A percentile compares a stretch with the other conserved stretches of the same genome.
Evolutionary conservation across 805 yeast species (phyloP).

Genomic region (Isabelozyma gotoi): DNA sequence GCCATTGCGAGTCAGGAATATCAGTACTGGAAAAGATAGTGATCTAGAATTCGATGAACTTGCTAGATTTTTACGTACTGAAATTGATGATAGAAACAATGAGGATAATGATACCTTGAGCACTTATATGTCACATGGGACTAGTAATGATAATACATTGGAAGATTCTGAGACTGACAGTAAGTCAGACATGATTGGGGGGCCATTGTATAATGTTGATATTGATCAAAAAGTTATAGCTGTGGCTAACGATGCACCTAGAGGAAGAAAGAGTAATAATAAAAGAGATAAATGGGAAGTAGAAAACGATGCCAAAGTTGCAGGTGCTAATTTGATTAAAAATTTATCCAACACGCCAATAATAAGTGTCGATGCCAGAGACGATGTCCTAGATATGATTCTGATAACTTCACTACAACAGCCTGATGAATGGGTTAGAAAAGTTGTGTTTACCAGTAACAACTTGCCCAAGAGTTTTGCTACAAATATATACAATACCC

Average conservation of each 20-base stretch:
- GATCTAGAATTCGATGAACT: constrained; percentile 77
- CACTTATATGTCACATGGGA: constrained; percentile 3
- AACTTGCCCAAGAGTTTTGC: constrained; percentile 83
- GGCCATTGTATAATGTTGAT: constrained; percentile 31
- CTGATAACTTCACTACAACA: constrained; percentile 71
- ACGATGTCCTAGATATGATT: constrained; percentile 84
- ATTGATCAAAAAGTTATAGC: constrained; percentile 57
- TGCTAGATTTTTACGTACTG: constrained; percentile 26
- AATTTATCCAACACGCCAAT: constrained; percentile 68
- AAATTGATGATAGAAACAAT: constrained; percentile 22
- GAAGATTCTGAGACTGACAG: constrained; percentile 1
- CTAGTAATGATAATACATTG: constrained; percentile 2
- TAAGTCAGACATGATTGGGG: constrained; percentile 12
- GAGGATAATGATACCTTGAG: constrained; percentile 9
- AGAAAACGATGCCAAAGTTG: constrained; percentile 70
- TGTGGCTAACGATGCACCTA: constrained; percentile 78
- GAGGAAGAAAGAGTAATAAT: constrained; percentile 67
- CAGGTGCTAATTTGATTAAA: constrained; percentile 53
- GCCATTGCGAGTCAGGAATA: constrained; percentile 70
- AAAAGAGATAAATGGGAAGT: constrained; percentile 74
- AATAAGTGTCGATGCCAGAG: constrained; percentile 74
- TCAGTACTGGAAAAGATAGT: constrained; percentile 57
- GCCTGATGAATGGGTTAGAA: constrained; percentile 80
- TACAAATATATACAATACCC: constrained; percentile 65
- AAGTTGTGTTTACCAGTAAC: constrained; percentile 74